Base-by-base conservation (phyloP, 371 early-diverging fungal genomes). In the Entomophthora muscae region DNA sequence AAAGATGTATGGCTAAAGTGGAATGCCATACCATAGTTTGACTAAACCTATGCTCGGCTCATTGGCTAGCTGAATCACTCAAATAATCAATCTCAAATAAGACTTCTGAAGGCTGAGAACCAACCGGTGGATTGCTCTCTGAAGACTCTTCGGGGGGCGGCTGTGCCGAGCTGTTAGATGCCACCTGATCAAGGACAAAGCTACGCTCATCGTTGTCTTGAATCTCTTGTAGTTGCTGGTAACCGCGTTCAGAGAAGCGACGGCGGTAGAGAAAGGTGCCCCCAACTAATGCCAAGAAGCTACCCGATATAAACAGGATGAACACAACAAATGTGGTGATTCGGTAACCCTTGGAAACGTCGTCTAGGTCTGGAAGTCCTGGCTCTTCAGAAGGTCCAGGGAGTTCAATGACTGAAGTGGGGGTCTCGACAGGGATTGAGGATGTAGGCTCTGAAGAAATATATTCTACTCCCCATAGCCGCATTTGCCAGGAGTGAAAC, bases 401-500 rank as follows among this genome's bases (percentile, higher is more conserved):
- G 5, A 42, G 17, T 5, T 17, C 42, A 17, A 17, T 42, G 17
- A 42, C 42, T 42, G 5, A 17, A 17, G 42, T 42, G 5, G 42
- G 42, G 42, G 42, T 42, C 42, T 42, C 42, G 10, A 17, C 10
- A 10, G 5, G 42, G 42, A 17, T 42, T 42, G 17, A 42, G 17
- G 42, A 17, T 5, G 42, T 42, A 42, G 42, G 42, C 42, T 42
- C 17, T 10, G 42, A 17, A 42, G 42, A 42, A 17, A 42, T 17
- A 42, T 42, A 42, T 42, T 42, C 42, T 42, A 10, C 62, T 2
- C 90, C 90, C 73, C 71, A 88, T 28, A 90, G 71, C 13, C 78
- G 78, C 61, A 90, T 72, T 17, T 71, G 78, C 82, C 84, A 86
- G 61, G 79, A 74, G n/a, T 80, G 57, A 54, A 86, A 66, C 22